phyloP scores from a whole-genome alignment of 495 filamentous ascomycete species.

The Thermochaetoides thermophila region DNA sequence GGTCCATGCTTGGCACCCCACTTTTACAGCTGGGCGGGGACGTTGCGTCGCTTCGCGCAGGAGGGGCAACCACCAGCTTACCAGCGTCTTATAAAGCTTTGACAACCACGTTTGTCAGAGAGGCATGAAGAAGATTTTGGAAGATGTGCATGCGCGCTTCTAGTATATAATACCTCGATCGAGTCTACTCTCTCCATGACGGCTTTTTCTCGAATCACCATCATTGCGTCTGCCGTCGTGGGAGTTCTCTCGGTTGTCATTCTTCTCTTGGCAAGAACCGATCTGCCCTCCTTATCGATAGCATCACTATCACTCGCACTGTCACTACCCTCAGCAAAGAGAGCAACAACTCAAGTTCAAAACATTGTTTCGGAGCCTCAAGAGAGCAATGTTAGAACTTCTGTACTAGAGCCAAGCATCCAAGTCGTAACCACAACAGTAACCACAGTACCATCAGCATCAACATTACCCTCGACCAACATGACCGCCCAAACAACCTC shows the following conservation, averaged over 20 bases:
- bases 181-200: constrained; percentile 8
- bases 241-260: constrained; percentile 24
- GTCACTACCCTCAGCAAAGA: no score
- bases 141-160: background rate
- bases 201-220: constrained; percentile 15
- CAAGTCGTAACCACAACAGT: constrained; percentile 5
- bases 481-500: constrained; percentile 40
- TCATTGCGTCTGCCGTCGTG: constrained; percentile 22
- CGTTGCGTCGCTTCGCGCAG: no score
- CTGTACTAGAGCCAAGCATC: no score
- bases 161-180: background rate
- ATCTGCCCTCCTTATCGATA: no score
- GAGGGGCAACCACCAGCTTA: no score
- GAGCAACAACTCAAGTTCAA: background rate
- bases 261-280: no score
- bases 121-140: background rate
- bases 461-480: constrained; percentile 18
- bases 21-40: no score
- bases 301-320: no score
- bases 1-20: background rate
- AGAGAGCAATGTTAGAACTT: no score
- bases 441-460: constrained; percentile 5
- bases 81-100: background rate
- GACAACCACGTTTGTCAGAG: background rate
- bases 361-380: no score